Conservation (phyloP, 129 eudicot genomes). For the Arctium lappa region DNA sequence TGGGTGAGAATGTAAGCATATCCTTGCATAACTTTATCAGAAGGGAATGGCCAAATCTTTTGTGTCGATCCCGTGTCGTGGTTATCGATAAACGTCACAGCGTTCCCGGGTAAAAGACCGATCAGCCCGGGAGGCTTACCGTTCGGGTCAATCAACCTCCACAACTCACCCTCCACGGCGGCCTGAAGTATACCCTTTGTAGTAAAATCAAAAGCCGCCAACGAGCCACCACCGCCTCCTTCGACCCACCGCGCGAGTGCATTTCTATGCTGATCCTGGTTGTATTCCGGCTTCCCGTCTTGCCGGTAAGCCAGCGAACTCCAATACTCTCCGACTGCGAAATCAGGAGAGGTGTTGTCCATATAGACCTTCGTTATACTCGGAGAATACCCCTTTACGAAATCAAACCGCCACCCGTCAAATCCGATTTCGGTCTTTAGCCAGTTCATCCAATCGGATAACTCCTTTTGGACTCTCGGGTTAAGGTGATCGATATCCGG, state of each 20-base stretch:
- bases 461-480: conserved; percentile 60
- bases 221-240: conserved; percentile 50
- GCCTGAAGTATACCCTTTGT: conserved; percentile 73
- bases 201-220: conserved; percentile 70
- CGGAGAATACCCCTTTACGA: conserved; percentile 55
- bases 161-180: conserved; percentile 64
- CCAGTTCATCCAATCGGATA: conserved; percentile 86
- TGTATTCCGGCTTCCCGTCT: conserved; percentile 52
- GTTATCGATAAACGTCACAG: conserved; percentile 71
- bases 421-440: conserved; percentile 66
- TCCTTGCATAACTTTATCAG: conserved; percentile 80
- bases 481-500: conserved; percentile 80
- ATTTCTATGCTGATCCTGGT: conserved; percentile 60
- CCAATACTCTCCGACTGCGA: conserved; percentile 76
- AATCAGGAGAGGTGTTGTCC: conserved; percentile 50
- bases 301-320: conserved; percentile 26
- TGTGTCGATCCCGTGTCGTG: conserved; percentile 81
- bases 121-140: conserved; percentile 76
- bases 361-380: conserved; percentile 56
- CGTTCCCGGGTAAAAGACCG: conserved; percentile 46
- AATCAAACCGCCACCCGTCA: conserved; percentile 76
- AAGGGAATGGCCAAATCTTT: conserved; percentile 64
- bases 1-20: conserved; percentile 82
- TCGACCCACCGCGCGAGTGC: conserved; percentile 46
- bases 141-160: conserved; percentile 64